Conservation (phyloP, 2,329 filamentous ascomycete species). For the Diplodia intermedia region DNA sequence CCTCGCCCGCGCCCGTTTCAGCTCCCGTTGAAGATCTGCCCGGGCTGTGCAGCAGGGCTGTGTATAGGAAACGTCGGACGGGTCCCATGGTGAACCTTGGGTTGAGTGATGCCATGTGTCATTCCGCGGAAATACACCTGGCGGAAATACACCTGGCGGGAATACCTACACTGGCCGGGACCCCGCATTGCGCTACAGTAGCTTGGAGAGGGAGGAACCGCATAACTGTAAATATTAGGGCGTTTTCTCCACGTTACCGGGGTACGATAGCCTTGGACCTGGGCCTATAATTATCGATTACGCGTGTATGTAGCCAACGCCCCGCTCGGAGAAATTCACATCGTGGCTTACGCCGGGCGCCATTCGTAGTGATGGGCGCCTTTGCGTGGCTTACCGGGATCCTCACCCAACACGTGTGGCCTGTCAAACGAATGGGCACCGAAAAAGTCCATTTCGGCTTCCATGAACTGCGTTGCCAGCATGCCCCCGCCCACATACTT, state of each 20-base stretch:
- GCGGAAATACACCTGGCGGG: not conserved
- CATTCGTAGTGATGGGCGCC: constrained; percentile 62
- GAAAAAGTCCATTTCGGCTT: constrained; percentile 67
- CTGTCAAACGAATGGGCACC: constrained; percentile 63
- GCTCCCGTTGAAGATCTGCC: not conserved
- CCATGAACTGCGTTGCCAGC: constrained; percentile 66
- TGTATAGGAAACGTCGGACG: not conserved
- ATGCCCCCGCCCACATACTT: constrained; percentile 62
- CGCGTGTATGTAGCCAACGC: not conserved
- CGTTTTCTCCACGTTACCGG: not conserved
- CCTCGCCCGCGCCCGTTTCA: not conserved
- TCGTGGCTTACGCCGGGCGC: constrained; percentile 35
- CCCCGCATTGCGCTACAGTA: not conserved
- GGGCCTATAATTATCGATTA: not conserved
- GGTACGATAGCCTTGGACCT: not conserved
- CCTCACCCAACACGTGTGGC: constrained; percentile 49
- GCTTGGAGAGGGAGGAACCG: too few relatives aligned
- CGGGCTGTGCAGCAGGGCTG: not conserved
- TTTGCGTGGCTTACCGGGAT: constrained; percentile 54
- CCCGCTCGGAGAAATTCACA: not conserved
- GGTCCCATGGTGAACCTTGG: not conserved
- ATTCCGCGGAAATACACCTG: not conserved
- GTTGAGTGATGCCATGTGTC: not conserved
- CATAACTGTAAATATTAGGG: not conserved
- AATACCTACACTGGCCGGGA: not conserved